These are phyloP conservation scores for Fraxinus baroniana DNA, from an alignment of 305 asterid genomes.

Conservation along the genomic window DNA sequence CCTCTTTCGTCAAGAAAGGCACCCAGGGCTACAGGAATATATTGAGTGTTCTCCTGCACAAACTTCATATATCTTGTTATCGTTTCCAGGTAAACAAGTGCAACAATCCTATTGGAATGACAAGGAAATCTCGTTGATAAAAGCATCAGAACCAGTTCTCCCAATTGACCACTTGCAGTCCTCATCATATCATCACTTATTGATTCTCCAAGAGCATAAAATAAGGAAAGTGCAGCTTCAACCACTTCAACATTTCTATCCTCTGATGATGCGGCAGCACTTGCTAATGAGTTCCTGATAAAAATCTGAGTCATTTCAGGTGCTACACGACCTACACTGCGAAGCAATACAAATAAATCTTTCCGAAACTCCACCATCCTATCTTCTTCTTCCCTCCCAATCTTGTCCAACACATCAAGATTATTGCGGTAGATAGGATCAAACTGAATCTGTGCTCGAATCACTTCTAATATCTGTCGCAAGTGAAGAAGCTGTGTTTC, in stretches of 20 bases:
- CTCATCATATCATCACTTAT: conserved; percentile 65
- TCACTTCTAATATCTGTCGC: conserved; percentile 79
- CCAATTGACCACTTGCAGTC: conserved; percentile 63
- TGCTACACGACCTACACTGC: conserved; percentile 82
- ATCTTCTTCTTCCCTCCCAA: conserved; percentile 89
- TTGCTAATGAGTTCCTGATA: conserved; percentile 68
- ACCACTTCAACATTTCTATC: conserved; percentile 86
- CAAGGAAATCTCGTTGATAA: conserved; percentile 86
- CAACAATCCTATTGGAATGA: conserved; percentile 85
- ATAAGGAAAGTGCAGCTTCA: conserved; percentile 88
- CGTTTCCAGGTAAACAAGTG: conserved; percentile 82
- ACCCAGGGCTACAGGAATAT: conserved; percentile 62
- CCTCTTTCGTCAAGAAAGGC: conserved; percentile 98
- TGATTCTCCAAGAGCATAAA: conserved; percentile 89
- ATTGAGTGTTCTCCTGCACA: conserved; percentile 74
- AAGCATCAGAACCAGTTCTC: conserved; percentile 75
- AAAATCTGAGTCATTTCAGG: conserved; percentile 79
- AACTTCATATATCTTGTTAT: conserved; percentile 79
- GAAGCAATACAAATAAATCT: conserved; percentile 72
- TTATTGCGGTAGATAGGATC: conserved; percentile 71
- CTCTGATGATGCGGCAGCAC: conserved; percentile 58
- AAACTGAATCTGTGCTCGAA: conserved; percentile 58
- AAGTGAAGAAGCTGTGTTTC: conserved; percentile 71
- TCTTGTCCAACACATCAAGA: conserved; percentile 65
- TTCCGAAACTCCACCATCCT: conserved; percentile 89